Base-by-base conservation (phyloP, 371 early-diverging fungal genomes). In the Circinella umbellata region DNA sequence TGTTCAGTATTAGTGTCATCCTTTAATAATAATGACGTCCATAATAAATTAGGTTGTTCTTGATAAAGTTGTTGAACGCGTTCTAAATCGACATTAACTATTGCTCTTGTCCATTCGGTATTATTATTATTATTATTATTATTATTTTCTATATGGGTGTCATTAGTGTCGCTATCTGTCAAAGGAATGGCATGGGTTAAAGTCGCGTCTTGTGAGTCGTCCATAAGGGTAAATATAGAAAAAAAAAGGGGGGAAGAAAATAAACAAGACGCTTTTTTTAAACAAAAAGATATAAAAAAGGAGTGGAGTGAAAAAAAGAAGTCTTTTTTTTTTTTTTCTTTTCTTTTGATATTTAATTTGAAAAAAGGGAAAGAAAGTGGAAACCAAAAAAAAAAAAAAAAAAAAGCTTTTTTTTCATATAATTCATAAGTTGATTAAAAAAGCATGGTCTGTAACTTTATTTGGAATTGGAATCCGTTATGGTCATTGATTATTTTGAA, bases 71-170 rank as follows among this genome's bases (percentile, higher is more conserved):
- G 57, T 35, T 76, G 66, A 0, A 73, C 70, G 39, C 55, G 68
- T 35, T 64, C 69, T 3, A 74, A 69, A 64, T 81, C 73, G 27
- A 72, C 54, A 46, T 74, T 63, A 14, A 66, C 76, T 9, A 80
- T 63, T 14, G 80, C 76, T n/a, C 46, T 66, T n/a, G 74, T 72
- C 83, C 83, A 80, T 27, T 77, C 79, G 13, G 57, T 64, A 57
- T 20, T 46, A 35, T 34, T 51, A 42, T 42, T 6, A 42, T 42
- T 42, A 9, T 6, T 42, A 42, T 11, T 42, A 42, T 11, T 42
- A 42, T 6, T 42, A 42, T 6, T 42, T 9, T 11, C 11, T 11
- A 42, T 42, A 51, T 8, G 48, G 61, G 51, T 65, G 49, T 57
- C 34, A 64, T 70, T 64, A 48, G 18, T 73, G 67, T 66, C 59